phyloP scores from a whole-genome alignment of 495 filamentous ascomycete genomes.

The Lasiosphaeris hirsuta region DNA sequence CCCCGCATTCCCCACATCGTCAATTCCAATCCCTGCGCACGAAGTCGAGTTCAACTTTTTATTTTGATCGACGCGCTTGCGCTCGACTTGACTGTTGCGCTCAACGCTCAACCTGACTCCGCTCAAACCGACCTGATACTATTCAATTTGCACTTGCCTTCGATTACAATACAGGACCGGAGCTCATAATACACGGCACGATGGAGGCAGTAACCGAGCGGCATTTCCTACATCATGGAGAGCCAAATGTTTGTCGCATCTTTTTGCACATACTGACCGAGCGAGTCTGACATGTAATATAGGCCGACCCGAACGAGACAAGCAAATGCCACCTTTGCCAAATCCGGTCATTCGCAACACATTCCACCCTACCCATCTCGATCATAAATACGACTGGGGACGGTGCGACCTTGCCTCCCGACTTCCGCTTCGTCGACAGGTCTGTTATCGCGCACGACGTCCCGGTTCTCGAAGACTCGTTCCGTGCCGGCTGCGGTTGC shows the following conservation, averaged over 20 bases:
- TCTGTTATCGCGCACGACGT: conserved; percentile 45
- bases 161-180: background rate
- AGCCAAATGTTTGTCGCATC: conserved; percentile 27
- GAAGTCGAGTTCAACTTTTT: no score
- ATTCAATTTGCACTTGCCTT: background rate
- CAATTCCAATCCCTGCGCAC: no score
- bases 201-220: conserved; percentile 38
- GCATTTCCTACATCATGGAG: conserved; percentile 44
- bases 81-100: no score
- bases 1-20: no score
- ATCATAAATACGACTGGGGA: conserved; percentile 45
- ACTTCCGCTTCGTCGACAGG: conserved; percentile 54
- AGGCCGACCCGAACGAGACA: conserved; percentile 31
- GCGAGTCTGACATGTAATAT: background rate
- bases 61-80: no score
- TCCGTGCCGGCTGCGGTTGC: conserved; percentile 55
- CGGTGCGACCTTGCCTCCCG: conserved; percentile 33
- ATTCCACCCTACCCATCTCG: conserved; percentile 38
- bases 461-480: conserved; percentile 42
- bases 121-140: no score
- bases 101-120: no score
- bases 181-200: background rate
- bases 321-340: conserved; percentile 49
- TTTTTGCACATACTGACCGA: background rate
- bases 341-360: conserved; percentile 44